Percentiles rank a stretch among this genome's conserved stretches.
These are phyloP conservation scores for Alternaria triticimaculans DNA, from an alignment of 2,329 filamentous ascomycete genomes.

Conservation along the genomic window DNA sequence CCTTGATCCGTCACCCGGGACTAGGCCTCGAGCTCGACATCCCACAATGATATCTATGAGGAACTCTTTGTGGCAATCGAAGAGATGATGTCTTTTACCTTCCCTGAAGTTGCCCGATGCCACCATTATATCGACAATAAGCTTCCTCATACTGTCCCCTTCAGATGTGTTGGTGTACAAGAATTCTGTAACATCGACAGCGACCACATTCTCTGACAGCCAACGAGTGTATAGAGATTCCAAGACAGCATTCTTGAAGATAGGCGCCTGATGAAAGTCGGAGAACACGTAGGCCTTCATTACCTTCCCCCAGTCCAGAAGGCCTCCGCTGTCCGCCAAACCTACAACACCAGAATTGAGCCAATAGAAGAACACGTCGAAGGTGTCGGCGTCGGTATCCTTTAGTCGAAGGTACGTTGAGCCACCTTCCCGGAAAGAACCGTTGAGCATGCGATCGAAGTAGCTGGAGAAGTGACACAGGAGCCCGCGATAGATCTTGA, in stretches of 20 bases:
- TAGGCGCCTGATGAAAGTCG: neutral
- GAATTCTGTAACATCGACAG: neutral
- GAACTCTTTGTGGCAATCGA: neutral
- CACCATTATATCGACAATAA: fast-evolving
- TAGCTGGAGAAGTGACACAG: neutral
- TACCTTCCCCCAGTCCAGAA: too few relatives aligned
- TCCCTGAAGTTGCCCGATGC: fast-evolving
- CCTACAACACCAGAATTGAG: neutral
- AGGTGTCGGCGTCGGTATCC: neutral
- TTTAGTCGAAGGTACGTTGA: fast-evolving
- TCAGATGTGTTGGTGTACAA: neutral
- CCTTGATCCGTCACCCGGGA: too few relatives aligned
- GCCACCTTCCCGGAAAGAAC: neutral
- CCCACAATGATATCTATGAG: neutral
- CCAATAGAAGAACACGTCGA: neutral
- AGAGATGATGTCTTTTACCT: neutral
- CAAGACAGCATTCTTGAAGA: neutral
- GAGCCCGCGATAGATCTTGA: neutral
- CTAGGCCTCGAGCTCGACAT: too few relatives aligned
- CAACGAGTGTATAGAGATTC: neutral
- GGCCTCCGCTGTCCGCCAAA: too few relatives aligned
- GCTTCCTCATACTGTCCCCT: neutral
- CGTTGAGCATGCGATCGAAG: neutral
- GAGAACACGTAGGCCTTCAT: neutral
- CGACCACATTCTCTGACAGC: fast-evolving